Conservation (phyloP, 2,329 filamentous ascomycete species). For the Clarireedia hainanense region DNA sequence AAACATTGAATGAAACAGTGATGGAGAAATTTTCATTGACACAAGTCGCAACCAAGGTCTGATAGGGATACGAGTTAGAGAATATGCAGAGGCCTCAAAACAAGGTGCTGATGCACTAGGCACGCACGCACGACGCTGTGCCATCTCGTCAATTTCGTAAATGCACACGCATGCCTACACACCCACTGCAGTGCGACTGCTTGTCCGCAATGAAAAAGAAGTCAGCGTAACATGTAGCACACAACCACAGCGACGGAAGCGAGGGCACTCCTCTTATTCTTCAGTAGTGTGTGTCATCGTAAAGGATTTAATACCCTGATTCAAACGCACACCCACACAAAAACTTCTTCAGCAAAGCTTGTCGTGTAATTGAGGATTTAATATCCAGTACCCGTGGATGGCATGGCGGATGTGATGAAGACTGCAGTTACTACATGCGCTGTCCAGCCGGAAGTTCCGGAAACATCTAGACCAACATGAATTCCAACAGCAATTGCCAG, state of each 20-base stretch:
- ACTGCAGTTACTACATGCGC: not conserved
- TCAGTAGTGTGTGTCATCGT: not conserved
- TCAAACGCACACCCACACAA: not conserved
- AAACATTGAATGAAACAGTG: too few relatives aligned
- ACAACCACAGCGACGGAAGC: not conserved
- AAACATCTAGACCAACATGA: too few relatives aligned
- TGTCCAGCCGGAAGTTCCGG: too few relatives aligned
- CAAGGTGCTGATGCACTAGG: not conserved
- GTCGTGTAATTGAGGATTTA: not conserved
- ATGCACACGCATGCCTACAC: not conserved
- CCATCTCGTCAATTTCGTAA: not conserved
- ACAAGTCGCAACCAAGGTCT: too few relatives aligned
- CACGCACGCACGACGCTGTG: not conserved
- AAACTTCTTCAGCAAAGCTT: not conserved
- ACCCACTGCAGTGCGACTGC: not conserved
- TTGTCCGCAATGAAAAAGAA: not conserved
- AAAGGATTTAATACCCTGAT: not conserved
- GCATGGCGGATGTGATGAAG: not conserved
- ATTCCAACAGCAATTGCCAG: too few relatives aligned
- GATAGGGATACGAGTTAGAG: too few relatives aligned
- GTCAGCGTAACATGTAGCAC: slow-evolving; percentile 1
- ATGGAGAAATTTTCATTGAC: too few relatives aligned
- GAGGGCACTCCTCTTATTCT: not conserved
- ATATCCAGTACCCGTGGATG: not conserved
- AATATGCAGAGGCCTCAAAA: not conserved